Base-by-base conservation (phyloP, 2,329 filamentous ascomycete genomes). In the Trichoderma sp. region DNA sequence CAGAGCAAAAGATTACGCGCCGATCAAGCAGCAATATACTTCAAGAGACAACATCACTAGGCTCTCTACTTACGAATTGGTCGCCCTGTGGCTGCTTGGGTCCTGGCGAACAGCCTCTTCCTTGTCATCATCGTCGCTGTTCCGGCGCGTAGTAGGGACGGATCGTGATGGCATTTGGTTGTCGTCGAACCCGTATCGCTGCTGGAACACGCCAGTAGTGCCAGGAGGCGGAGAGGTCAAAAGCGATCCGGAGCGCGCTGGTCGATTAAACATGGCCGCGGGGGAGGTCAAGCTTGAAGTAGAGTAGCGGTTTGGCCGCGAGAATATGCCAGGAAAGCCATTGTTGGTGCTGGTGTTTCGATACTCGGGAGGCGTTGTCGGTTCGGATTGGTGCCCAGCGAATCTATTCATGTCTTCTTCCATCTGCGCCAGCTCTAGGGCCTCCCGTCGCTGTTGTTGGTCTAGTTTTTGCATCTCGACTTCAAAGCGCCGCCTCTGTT, bases 351-450 rank as follows among this genome's bases (percentile, higher is more conserved):
- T 59, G 58, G 72, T 55, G 53, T 97, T 94, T 76, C 91, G 91
- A 81, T 96, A 95, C 81, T 98, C 96, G 36, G 96, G 96, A 26
- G 96, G 96, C 26, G 96, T 99, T 2, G 96, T 98, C 17, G 96
- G 96, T 83, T 98, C 95, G 76, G 93, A 97, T 79, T 97, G 93
- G 77, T 95, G 92, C 68, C 93, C 93, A 73, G 90, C 86, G 73
- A 86, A 82, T 77, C 86, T 80, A 72, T 86, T 86, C 71, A 97
- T 87, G 76, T 96, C 93, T 76, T 94, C 91, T 77, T 94, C 92
- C 84, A 98, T 92, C 80, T 93, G 91, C 71, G 92, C 90, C 77
- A 97, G 90, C 79, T 97, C 94, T 76, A 92, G 88, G 79, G 95
- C 93, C 79, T 96, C 93, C 73, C 88, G 90, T 74, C 92, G 91